phyloP scores from a whole-genome alignment of 2,329 filamentous ascomycete species.

The Pseudogymnoascus sp. region DNA sequence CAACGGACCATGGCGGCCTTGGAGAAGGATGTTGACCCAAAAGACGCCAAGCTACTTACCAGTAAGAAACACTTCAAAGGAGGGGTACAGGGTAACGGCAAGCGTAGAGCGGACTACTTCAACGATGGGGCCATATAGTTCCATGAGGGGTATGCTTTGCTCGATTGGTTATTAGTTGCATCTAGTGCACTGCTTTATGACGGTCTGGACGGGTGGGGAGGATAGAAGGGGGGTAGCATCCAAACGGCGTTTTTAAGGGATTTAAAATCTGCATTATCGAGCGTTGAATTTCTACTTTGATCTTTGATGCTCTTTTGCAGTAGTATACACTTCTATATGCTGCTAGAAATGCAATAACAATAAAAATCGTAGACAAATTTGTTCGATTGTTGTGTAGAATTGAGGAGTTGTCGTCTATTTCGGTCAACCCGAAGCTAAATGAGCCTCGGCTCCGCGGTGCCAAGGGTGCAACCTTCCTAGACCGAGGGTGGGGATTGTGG shows the following conservation, averaged over 20 bases:
- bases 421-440: slow-evolving; percentile 1
- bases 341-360: slow-evolving; percentile 3
- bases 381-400: neutral
- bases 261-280: slow-evolving; percentile 1
- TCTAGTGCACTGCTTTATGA: neutral
- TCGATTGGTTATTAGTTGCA: neutral
- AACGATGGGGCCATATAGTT: slow-evolving; percentile 19
- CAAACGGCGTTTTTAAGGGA: slow-evolving; percentile 1
- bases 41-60: slow-evolving; percentile 56
- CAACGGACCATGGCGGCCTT: slow-evolving; percentile 70
- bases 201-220: neutral
- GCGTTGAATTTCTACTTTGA: neutral
- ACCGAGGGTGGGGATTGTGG: slow-evolving; percentile 7
- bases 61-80: slow-evolving; percentile 94
- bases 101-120: slow-evolving; percentile 30
- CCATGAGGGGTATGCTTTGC: slow-evolving; percentile 1
- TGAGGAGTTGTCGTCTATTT: neutral
- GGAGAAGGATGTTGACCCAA: slow-evolving; percentile 76
- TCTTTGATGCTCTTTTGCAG: neutral
- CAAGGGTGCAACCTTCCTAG: slow-evolving; percentile 5
- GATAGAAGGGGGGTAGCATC: neutral
- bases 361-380: neutral
- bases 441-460: slow-evolving; percentile 4
- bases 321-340: neutral
- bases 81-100: slow-evolving; percentile 51